Conservation (phyloP, 2,329 filamentous ascomycete species). For the Lasiodiplodia theobromae region DNA sequence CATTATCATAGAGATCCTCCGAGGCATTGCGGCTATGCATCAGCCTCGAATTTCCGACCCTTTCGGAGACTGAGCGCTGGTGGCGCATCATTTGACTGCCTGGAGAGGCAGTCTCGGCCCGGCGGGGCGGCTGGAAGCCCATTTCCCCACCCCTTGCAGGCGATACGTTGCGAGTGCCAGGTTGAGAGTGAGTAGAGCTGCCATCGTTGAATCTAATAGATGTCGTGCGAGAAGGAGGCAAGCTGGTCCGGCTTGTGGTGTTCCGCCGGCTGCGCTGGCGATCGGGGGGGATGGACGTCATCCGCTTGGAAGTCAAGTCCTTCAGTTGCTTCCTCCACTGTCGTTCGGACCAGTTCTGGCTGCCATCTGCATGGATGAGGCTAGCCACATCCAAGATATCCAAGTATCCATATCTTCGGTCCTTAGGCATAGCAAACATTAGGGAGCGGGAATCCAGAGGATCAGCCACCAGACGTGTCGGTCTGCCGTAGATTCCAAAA, state of each 20-base stretch:
- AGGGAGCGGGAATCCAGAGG: conserved; percentile 85
- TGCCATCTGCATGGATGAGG: conserved; percentile 80
- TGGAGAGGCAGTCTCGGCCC: conserved; percentile 54
- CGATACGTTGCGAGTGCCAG: conserved; percentile 53
- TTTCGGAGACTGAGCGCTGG: conserved; percentile 58
- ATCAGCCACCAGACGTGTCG: conserved; percentile 84
- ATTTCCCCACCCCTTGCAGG: conserved; percentile 44
- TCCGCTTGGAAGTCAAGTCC: conserved; percentile 81
- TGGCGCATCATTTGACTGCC: conserved; percentile 44
- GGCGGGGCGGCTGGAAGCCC: conserved; percentile 42
- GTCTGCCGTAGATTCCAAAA: conserved; percentile 89
- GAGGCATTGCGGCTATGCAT: conserved; percentile 36
- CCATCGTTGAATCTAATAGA: conserved; percentile 53
- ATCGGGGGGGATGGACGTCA: conserved; percentile 56
- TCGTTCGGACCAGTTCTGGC: conserved; percentile 78
- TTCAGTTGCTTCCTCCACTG: conserved; percentile 92
- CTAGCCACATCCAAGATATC: conserved; percentile 85
- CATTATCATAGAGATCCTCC: conserved; percentile 43
- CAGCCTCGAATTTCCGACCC: conserved; percentile 13
- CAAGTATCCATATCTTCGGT: conserved; percentile 86
- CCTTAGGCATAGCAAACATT: conserved; percentile 97
- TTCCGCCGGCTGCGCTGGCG: conserved; percentile 45
- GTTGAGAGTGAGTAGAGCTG: conserved; percentile 51
- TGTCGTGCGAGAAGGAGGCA: conserved; percentile 44
- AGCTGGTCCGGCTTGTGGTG: conserved; percentile 50